Conservation (phyloP, 352 stramenopile species). For the Phytopythium oedochilum region DNA sequence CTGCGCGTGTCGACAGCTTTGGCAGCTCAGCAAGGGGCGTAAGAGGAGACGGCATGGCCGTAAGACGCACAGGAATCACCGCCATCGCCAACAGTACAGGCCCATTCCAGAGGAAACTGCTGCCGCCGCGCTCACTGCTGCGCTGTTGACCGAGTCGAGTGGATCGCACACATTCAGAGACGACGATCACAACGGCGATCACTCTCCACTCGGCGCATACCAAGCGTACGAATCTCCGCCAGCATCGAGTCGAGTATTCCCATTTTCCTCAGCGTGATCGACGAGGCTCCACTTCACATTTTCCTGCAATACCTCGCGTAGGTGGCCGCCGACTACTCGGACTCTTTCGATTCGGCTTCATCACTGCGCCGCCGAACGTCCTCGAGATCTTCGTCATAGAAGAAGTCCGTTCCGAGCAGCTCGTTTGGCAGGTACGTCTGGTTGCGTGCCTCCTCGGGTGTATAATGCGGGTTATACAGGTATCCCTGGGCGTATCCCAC, state of each 20-base stretch:
- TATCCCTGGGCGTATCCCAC: slow-evolving; percentile 77
- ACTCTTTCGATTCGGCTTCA: background rate
- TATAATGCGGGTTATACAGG: slow-evolving; percentile 80
- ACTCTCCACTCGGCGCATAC: background rate
- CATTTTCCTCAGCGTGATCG: background rate
- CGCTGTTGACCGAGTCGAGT: slow-evolving; percentile 21
- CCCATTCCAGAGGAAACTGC: slow-evolving; percentile 29
- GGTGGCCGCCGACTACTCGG: background rate
- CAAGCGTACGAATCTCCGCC: background rate
- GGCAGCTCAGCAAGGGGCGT: slow-evolving; percentile 16
- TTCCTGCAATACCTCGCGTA: background rate
- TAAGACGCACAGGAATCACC: slow-evolving; percentile 8
- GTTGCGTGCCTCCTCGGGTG: slow-evolving; percentile 54
- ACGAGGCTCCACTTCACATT: background rate
- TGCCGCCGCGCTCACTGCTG: slow-evolving; percentile 13
- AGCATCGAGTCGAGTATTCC: no score
- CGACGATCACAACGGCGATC: background rate
- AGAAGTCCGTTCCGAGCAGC: slow-evolving; percentile 57
- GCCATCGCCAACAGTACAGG: slow-evolving; percentile 27
- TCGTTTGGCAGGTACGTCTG: slow-evolving; percentile 84
- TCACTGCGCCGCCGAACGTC: background rate
- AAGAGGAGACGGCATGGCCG: slow-evolving; percentile 10
- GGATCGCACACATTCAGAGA: background rate
- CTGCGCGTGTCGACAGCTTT: slow-evolving; percentile 27
- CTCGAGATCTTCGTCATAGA: slow-evolving; percentile 16